These are phyloP conservation scores for Didymella arachidicola DNA, from an alignment of 2,329 filamentous ascomycete genomes.

Conservation along the genomic window DNA sequence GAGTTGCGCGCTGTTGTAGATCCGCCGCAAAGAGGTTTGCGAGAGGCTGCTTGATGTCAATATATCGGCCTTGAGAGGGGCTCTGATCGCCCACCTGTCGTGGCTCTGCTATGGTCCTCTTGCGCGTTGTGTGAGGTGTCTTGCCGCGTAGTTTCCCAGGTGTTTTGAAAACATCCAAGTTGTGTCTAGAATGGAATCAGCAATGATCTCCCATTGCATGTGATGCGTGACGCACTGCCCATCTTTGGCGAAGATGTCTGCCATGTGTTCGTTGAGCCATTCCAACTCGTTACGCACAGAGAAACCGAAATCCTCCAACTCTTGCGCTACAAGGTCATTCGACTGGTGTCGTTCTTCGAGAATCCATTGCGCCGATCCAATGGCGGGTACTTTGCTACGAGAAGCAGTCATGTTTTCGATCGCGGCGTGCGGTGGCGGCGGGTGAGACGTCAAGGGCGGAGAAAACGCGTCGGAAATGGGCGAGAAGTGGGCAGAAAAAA, in stretches of 20 bases:
- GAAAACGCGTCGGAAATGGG: conserved; percentile 37
- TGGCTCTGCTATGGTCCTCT: conserved; percentile 61
- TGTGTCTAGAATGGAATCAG: conserved; percentile 68
- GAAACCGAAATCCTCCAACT: conserved; percentile 92
- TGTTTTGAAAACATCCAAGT: conserved; percentile 95
- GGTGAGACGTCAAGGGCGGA: conserved; percentile 10
- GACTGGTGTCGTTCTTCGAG: conserved; percentile 82
- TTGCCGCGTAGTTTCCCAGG: conserved; percentile 84
- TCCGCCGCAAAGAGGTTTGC: conserved; percentile 59
- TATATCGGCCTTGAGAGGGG: conserved; percentile 47
- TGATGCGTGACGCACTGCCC: conserved; percentile 72
- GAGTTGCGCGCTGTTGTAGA: conserved; percentile 57
- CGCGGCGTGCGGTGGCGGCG: conserved; percentile 9
- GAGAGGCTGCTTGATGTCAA: conserved; percentile 53
- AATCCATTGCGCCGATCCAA: conserved; percentile 87
- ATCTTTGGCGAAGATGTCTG: conserved; percentile 86
- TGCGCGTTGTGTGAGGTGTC: conserved; percentile 76
- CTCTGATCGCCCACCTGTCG: conserved; percentile 69
- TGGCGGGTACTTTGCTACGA: conserved; percentile 57
- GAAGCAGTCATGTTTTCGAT: conserved; percentile 41
- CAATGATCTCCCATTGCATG: conserved; percentile 6
- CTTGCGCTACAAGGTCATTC: conserved; percentile 75
- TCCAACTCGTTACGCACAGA: conserved; percentile 93
- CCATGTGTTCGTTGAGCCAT: conserved; percentile 99
- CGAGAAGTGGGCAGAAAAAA: conserved; percentile 23